A percentile compares a stretch with the other conserved stretches of the same genome.
Evolutionary conservation across 2,329 filamentous ascomycete species (phyloP).

Genomic region (Colletotrichum sp.): DNA sequence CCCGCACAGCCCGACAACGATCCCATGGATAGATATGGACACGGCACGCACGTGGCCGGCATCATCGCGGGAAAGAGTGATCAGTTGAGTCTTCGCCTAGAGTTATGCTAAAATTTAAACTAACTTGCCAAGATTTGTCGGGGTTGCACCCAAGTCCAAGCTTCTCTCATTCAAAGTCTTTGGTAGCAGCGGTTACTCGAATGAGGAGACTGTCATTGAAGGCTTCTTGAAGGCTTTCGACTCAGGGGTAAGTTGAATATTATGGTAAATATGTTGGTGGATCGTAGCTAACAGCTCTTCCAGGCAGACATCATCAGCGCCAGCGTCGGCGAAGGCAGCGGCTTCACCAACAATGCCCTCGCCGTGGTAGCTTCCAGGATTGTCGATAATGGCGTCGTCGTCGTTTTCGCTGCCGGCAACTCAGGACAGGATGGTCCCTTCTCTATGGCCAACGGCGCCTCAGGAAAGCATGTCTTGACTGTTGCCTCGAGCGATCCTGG

Average conservation of each 20-base stretch:
- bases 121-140: slow-evolving; percentile 7
- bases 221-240: slow-evolving; percentile 38
- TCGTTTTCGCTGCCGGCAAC: slow-evolving; percentile 57
- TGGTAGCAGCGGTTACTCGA: slow-evolving; percentile 10
- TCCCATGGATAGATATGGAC: neutral
- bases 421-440: slow-evolving; percentile 53
- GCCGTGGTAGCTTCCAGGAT: slow-evolving; percentile 44
- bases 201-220: slow-evolving; percentile 29
- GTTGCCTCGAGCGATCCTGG: slow-evolving; percentile 39
- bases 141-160: slow-evolving; percentile 33
- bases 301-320: slow-evolving; percentile 45
- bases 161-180: slow-evolving; percentile 33
- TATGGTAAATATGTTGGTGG: rapidly evolving
- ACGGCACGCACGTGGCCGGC: slow-evolving; percentile 32
- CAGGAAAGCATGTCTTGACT: slow-evolving; percentile 44
- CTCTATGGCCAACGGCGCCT: slow-evolving; percentile 44
- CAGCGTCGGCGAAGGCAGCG: slow-evolving; percentile 41
- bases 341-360: slow-evolving; percentile 46
- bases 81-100: neutral
- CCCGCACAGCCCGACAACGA: neutral
- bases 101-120: neutral
- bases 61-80: slow-evolving; percentile 32
- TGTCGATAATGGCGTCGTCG: slow-evolving; percentile 52
- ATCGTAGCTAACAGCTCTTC: neutral
- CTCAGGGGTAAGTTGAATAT: slow-evolving; percentile 27